Base-by-base conservation (phyloP, 108 stramenopile species). In the Pinguiococcus pyrenoidosus region DNA sequence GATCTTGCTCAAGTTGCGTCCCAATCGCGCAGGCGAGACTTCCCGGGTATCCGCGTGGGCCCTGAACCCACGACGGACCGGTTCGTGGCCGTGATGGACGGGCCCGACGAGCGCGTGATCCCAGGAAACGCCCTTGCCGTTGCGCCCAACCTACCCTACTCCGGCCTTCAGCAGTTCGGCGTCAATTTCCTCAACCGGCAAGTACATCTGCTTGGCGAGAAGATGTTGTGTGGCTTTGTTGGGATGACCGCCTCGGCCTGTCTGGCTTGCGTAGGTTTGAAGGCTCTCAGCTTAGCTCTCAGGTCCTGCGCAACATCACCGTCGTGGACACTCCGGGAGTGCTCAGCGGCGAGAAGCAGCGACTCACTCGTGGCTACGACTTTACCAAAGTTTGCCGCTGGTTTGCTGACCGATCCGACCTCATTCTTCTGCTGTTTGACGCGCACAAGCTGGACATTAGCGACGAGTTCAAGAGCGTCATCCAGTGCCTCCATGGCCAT, bases 281-380 rank as follows among this genome's bases (percentile, higher is more conserved):
- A 47, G 14, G 46, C 10, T 49, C 56, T 26, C 68, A 67, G 64
- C 42, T 69, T 14, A 54, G 54, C 27, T 64, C 62, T n/a, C 63
- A 56, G 21, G 70, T 72, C 10, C 64, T 70, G n/a, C 45, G 73
- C 17, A 89, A 91, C 59, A 84, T 97, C 41, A 89, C 90, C 9
- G 66, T 97, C 34, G 81, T 97, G n/a, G 96, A 97, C 68, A 92
- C 96, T 10, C 96, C 96, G 1, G 96, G 96, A 21, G 90, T 97
- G 41, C 73, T 97, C n/a, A 79, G 83, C 5, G 96, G 96, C 9
- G 82, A 87, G 71, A 97, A 97, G 77, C 96, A 97, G 62, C 61
- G 89, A 8, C 68, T 86, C 39, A 67, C 76, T 5, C 73, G 69
- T 4, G 69, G 69, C 43, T 93, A 93, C 73, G 92, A 93, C 53